A percentile compares a stretch with the other conserved stretches of the same genome.
Conservation (phyloP, 371 early-diverging fungal species). For the Thermomucor indicae-seudaticae region DNA sequence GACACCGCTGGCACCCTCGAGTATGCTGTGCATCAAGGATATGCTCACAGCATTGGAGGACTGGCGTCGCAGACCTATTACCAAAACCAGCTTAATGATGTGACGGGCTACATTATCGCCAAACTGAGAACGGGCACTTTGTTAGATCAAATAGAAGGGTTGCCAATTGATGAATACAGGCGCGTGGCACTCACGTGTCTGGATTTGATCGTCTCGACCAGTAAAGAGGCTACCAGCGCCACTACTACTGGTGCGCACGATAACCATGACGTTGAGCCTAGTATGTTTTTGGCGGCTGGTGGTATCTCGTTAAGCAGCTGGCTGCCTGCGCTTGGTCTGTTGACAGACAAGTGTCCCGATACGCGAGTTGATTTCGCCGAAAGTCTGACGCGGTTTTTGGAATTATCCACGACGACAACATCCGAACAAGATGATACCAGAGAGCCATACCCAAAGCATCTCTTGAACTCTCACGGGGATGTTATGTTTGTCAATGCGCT, state of each 20-base stretch:
- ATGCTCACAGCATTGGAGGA: constrained; percentile 62
- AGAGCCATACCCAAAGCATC: not conserved
- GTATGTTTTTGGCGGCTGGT: not conserved
- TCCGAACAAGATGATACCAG: not conserved
- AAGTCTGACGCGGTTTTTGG: constrained; percentile 28
- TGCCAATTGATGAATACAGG: constrained; percentile 46
- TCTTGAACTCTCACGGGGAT: constrained; percentile 35
- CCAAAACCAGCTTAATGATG: constrained; percentile 79
- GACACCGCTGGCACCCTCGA: constrained; percentile 24
- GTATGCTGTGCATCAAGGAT: constrained; percentile 41
- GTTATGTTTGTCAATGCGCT: constrained; percentile 47
- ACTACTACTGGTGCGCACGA: constrained; percentile 1
- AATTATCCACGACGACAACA: constrained; percentile 31
- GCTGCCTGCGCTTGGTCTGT: constrained; percentile 36
- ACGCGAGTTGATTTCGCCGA: constrained; percentile 33
- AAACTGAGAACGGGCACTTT: constrained; percentile 49
- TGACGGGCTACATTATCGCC: constrained; percentile 69
- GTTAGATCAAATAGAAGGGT: constrained; percentile 40
- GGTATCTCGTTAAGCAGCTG: constrained; percentile 26
- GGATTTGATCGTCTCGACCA: constrained; percentile 19
- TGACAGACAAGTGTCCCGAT: constrained; percentile 20
- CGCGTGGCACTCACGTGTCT: constrained; percentile 48
- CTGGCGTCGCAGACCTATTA: constrained; percentile 81
- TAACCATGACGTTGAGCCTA: not conserved
- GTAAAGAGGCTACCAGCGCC: constrained; percentile 5